Evolutionary conservation across 176 grass and related monocot genomes (phyloP).

Genomic region (Cymbopogon citratus): DNA sequence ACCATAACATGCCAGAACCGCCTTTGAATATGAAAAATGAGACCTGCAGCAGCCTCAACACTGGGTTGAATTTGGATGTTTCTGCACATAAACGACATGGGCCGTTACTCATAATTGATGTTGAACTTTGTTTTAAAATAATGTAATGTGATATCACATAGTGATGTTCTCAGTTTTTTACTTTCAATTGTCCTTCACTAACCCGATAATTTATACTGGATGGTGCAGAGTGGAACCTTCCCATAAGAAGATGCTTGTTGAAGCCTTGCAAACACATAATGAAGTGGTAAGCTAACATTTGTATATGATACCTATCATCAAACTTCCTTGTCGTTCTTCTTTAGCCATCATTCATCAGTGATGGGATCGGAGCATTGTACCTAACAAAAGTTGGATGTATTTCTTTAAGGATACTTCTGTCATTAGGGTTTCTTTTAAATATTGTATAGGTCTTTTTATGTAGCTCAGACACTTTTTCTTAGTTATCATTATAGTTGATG

Average conservation of each 20-base stretch:
- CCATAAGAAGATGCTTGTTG: constrained; percentile 98
- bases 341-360: background rate
- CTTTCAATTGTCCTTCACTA: constrained; percentile 18
- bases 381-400: background rate
- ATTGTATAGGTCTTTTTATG: background rate
- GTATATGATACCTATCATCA: constrained; percentile 8
- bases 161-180: constrained; percentile 7
- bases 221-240: constrained; percentile 90
- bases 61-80: background rate
- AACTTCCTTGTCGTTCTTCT: background rate
- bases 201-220: constrained; percentile 22
- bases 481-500: background rate
- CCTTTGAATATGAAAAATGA: background rate
- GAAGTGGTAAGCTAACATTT: constrained; percentile 81
- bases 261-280: constrained; percentile 92
- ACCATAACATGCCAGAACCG: background rate
- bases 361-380: background rate
- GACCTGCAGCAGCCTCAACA: background rate
- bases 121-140: background rate
- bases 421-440: background rate
- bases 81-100: background rate
- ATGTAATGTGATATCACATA: background rate
- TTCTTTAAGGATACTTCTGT: background rate
- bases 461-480: background rate
- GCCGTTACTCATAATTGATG: background rate